Evolutionary conservation across 2,329 filamentous ascomycete genomes (phyloP).

Genomic region (Colletotrichum spaethianum): DNA sequence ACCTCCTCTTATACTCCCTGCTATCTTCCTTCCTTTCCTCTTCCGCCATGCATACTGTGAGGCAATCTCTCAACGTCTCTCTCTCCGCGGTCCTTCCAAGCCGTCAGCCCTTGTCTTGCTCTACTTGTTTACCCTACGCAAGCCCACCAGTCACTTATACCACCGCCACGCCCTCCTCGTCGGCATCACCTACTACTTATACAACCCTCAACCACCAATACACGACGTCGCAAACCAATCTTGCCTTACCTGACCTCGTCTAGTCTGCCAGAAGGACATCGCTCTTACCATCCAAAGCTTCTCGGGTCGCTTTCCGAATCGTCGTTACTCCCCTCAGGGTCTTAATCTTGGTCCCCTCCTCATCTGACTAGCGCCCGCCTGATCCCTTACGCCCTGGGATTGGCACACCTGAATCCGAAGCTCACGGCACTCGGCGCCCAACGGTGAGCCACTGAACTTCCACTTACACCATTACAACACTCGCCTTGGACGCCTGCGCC

Average conservation of each 20-base stretch:
- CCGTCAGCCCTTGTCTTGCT: neutral
- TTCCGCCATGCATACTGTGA: neutral
- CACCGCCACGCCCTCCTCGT: neutral
- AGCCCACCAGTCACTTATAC: constrained; percentile 19
- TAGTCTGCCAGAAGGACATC: neutral
- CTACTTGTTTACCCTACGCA: neutral
- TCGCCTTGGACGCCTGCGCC: constrained; percentile 26
- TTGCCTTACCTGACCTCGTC: neutral
- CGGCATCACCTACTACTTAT: neutral
- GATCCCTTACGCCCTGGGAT: constrained; percentile 16
- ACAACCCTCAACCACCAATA: constrained; percentile 1
- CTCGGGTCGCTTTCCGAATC: constrained; percentile 8
- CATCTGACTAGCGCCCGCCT: constrained; percentile 19
- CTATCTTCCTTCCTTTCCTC: neutral
- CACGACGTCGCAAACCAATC: neutral
- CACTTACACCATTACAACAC: constrained; percentile 30
- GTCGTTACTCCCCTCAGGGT: neutral
- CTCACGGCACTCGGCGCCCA: constrained; percentile 7
- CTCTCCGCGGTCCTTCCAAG: neutral
- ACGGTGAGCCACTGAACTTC: constrained; percentile 27
- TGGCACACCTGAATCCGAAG: constrained; percentile 37
- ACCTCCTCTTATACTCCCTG: neutral
- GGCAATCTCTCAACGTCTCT: neutral
- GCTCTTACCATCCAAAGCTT: neutral
- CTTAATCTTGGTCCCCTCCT: neutral